phyloP scores from a whole-genome alignment of 192 early-diverging fungal genomes.

The Ramicandelaber brevisporus region DNA sequence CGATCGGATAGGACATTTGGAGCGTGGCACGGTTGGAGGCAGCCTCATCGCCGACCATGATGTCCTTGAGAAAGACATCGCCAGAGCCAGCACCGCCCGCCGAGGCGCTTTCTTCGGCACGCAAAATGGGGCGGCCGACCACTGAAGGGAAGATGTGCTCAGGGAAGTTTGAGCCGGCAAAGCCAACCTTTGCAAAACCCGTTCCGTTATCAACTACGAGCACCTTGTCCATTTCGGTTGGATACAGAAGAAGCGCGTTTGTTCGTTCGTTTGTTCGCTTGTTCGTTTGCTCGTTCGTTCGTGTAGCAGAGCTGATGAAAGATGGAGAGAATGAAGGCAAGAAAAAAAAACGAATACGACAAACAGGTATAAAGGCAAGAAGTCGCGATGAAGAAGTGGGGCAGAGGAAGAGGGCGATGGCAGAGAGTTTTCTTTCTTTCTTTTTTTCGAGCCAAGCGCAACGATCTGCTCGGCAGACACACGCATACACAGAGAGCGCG shows the following conservation, averaged over 20 bases:
- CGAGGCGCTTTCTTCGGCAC: constrained; percentile 67
- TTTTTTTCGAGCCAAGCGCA: no score
- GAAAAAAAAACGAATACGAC: background rate
- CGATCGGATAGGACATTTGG: constrained; percentile 95
- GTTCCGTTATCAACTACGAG: constrained; percentile 70
- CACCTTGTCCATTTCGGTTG: constrained; percentile 19
- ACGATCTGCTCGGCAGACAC: no score
- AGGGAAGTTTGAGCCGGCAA: constrained; percentile 87
- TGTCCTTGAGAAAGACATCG: constrained; percentile 62
- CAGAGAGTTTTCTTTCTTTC: no score
- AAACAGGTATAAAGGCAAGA: background rate
- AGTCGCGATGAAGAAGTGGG: no score
- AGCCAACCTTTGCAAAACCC: constrained; percentile 95
- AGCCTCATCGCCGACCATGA: constrained; percentile 97
- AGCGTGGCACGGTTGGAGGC: constrained; percentile 61
- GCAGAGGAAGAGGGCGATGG: no score
- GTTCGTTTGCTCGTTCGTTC: no score
- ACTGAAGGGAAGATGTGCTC: constrained; percentile 87
- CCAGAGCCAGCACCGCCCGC: no score
- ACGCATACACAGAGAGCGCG: no score
- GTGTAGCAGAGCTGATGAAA: background rate
- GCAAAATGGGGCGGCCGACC: constrained; percentile 92
- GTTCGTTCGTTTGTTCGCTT: background rate
- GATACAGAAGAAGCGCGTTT: background rate
- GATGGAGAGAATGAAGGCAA: constrained; percentile 1